Evolutionary conservation across 805 yeast genomes (phyloP).

Genomic region (Starmerella asiatica): DNA sequence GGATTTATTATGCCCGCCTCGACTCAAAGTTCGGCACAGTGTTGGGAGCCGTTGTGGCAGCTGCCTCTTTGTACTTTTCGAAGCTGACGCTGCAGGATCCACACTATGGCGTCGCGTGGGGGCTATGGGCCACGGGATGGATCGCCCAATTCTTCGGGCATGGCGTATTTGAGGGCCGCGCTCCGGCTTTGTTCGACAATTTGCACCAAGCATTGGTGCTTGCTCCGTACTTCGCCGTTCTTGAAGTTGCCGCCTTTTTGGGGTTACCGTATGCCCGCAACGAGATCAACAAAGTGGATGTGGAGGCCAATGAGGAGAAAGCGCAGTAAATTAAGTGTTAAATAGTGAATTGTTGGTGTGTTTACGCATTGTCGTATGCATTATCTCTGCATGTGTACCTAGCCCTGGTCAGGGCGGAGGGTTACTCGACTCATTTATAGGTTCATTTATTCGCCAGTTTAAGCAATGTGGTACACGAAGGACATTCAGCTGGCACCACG

Average conservation of each 20-base stretch:
- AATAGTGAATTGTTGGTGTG: no score
- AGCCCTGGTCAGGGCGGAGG: no score
- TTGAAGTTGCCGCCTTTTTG: slow-evolving; percentile 56
- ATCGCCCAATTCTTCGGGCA: slow-evolving; percentile 78
- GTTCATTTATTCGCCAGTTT: no score
- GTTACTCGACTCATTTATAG: no score
- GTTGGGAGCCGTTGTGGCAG: slow-evolving; percentile 31
- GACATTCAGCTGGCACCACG: slow-evolving; percentile 44
- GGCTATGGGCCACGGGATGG: slow-evolving; percentile 52
- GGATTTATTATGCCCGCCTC: slow-evolving; percentile 44
- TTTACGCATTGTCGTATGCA: no score
- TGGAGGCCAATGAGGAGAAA: neutral
- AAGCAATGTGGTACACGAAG: slow-evolving; percentile 42
- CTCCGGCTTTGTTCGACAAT: slow-evolving; percentile 80
- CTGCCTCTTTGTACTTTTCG: slow-evolving; percentile 22
- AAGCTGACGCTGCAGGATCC: slow-evolving; percentile 24
- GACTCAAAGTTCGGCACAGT: slow-evolving; percentile 40
- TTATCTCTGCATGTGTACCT: no score
- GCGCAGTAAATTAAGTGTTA: no score
- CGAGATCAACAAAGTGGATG: slow-evolving; percentile 10
- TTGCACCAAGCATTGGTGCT: slow-evolving; percentile 70
- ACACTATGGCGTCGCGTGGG: slow-evolving; percentile 25
- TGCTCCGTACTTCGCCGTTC: slow-evolving; percentile 82
- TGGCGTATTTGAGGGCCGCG: slow-evolving; percentile 60
- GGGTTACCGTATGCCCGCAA: slow-evolving; percentile 34